These are phyloP conservation scores for Primulina eburnea DNA, from an alignment of 257 asterid species.

Conservation along the genomic window DNA sequence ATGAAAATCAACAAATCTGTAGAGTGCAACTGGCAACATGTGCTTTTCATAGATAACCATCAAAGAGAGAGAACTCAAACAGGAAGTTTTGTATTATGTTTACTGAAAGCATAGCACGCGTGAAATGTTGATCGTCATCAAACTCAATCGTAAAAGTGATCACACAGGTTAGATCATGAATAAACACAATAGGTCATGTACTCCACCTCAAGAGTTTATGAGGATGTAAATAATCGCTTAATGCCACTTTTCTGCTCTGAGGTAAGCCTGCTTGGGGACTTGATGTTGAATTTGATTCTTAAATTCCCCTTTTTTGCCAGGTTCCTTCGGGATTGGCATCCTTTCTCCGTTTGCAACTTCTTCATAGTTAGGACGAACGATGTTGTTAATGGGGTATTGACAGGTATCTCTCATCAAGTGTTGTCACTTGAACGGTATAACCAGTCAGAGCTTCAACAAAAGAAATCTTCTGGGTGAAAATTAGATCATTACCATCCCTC, in stretches of 20 bases:
- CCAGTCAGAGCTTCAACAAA: too few relatives aligned
- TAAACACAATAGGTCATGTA: constrained; percentile 21
- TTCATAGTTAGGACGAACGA: too few relatives aligned
- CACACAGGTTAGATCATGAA: not conserved
- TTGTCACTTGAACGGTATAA: too few relatives aligned
- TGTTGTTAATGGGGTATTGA: too few relatives aligned
- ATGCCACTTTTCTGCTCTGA: constrained; percentile 84
- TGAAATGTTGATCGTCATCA: not conserved
- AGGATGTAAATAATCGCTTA: constrained; percentile 57
- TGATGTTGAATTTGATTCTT: constrained; percentile 70
- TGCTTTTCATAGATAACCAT: too few relatives aligned
- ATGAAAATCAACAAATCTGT: not conserved
- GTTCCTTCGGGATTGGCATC: too few relatives aligned
- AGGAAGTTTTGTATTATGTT: not conserved
- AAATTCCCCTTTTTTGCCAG: constrained; percentile 54
- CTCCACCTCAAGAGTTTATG: constrained; percentile 32
- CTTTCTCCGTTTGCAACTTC: too few relatives aligned
- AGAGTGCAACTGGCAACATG: not conserved
- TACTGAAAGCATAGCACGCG: not conserved
- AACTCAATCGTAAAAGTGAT: not conserved
- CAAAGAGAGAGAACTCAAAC: not conserved
- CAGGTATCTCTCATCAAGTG: too few relatives aligned
- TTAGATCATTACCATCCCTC: too few relatives aligned
- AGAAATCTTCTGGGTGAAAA: too few relatives aligned
- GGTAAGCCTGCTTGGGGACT: constrained; percentile 56